phyloP scores from a whole-genome alignment of 495 filamentous ascomycete species.

The Stereocaulon alpinum region DNA sequence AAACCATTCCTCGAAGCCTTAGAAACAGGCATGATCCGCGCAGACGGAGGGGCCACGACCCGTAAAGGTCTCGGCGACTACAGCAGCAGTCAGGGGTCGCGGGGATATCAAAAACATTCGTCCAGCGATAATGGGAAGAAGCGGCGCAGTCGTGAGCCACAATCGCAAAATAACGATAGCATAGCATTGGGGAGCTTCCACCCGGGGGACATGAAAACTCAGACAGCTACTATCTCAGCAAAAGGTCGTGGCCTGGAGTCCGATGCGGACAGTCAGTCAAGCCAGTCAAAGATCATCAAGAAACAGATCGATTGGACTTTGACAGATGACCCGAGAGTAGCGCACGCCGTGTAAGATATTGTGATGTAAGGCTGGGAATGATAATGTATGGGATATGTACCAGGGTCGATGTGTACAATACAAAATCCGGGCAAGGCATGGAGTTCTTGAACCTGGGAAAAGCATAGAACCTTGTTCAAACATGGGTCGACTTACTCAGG shows the following conservation, averaged over 20 bases:
- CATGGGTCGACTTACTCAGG: background rate
- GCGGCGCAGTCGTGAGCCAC: background rate
- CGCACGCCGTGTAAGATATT: background rate
- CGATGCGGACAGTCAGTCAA: background rate
- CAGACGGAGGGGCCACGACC: constrained; percentile 4
- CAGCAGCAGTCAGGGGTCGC: background rate
- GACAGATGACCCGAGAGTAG: background rate
- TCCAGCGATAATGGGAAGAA: background rate
- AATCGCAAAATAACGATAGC: background rate
- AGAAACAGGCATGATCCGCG: constrained; percentile 18
- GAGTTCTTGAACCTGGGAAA: too few relatives aligned
- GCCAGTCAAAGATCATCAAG: constrained; percentile 1
- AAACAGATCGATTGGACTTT: constrained; percentile 4
- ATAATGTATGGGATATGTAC: background rate
- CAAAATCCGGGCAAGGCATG: background rate
- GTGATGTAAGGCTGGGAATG: background rate
- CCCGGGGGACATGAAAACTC: background rate
- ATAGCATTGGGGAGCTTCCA: background rate
- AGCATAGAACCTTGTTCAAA: background rate
- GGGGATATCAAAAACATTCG: background rate
- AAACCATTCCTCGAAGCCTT: constrained; percentile 15
- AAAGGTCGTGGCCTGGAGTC: background rate
- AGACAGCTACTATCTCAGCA: background rate
- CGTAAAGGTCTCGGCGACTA: background rate
- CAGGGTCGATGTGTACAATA: background rate